A percentile compares a stretch with the other conserved stretches of the same genome.
Evolutionary conservation across 306 rosid genomes (phyloP).

Genomic region (Mimosa pudica): DNA sequence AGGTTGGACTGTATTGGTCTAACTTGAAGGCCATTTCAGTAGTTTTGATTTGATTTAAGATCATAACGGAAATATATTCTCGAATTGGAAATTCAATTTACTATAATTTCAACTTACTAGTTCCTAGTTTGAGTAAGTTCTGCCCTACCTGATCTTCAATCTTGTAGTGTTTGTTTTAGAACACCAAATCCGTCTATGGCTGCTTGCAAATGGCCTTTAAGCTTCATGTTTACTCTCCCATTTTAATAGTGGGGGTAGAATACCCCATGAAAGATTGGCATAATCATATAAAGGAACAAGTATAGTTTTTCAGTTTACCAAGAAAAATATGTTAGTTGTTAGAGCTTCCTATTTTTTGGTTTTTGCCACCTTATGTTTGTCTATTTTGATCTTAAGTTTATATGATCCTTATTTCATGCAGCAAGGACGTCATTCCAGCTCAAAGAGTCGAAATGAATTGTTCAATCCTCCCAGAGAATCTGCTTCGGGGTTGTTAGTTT

Average conservation of each 20-base stretch:
- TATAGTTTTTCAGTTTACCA: not conserved
- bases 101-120: too few species aligned
- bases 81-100: too few species aligned
- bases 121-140: not conserved
- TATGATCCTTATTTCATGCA: conserved; percentile 35
- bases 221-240: conserved; percentile 16
- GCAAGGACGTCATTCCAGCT: conserved; percentile 53
- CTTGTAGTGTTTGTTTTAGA: not conserved
- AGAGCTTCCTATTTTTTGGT: too few species aligned
- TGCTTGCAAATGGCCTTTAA: conserved; percentile 20
- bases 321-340: not conserved
- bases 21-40: too few species aligned
- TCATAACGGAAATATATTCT: too few species aligned
- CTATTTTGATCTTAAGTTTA: conserved; percentile 25
- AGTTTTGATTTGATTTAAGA: too few species aligned
- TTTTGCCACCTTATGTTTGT: conserved; percentile 1
- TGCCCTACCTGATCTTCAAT: conserved; percentile 3
- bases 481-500: conserved; percentile 58
- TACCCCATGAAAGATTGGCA: not conserved
- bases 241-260: conserved; percentile 22
- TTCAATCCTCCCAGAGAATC: conserved; percentile 55
- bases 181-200: conserved; percentile 2
- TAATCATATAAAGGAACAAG: not conserved
- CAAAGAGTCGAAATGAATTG: conserved; percentile 48
- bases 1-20: too few species aligned